phyloP scores from a whole-genome alignment of 2,329 filamentous ascomycete species.

The Colletotrichum lupini region DNA sequence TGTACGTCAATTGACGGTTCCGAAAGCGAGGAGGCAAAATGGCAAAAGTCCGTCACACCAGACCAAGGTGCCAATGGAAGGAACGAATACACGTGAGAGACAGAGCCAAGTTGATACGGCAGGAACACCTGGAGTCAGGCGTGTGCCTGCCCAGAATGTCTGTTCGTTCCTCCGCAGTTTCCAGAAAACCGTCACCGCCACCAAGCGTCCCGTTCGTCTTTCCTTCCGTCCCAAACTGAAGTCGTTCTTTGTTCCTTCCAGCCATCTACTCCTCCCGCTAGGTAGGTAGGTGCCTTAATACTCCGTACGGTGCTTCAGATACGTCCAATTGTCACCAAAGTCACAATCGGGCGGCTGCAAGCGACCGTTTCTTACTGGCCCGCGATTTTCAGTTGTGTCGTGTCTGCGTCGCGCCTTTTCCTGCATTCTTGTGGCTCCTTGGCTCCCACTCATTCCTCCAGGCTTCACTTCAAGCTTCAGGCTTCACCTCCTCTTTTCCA shows the following conservation, averaged over 20 bases:
- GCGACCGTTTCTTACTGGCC: constrained; percentile 4
- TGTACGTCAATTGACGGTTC: background rate
- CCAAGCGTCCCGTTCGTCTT: background rate
- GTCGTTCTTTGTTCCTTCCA: background rate
- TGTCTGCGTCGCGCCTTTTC: background rate
- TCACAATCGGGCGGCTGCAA: background rate
- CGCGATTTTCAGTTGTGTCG: background rate
- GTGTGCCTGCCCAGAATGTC: background rate
- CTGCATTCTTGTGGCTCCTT: background rate
- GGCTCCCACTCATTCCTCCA: background rate
- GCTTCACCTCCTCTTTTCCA: constrained; percentile 10
- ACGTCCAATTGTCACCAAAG: background rate
- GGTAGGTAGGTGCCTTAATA: background rate
- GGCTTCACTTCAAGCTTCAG: too few relatives aligned
- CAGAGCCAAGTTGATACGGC: background rate
- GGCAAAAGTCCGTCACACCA: background rate
- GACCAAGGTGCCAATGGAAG: too few relatives aligned
- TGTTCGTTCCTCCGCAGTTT: background rate
- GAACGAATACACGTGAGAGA: too few relatives aligned
- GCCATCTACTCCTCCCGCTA: background rate
- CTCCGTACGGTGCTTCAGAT: too few relatives aligned
- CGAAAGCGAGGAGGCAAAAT: background rate
- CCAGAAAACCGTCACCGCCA: background rate
- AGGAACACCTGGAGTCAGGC: background rate
- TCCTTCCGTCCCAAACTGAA: background rate